phyloP scores from a whole-genome alignment of 371 early-diverging fungal species.

The Capillidium heterosporum region DNA sequence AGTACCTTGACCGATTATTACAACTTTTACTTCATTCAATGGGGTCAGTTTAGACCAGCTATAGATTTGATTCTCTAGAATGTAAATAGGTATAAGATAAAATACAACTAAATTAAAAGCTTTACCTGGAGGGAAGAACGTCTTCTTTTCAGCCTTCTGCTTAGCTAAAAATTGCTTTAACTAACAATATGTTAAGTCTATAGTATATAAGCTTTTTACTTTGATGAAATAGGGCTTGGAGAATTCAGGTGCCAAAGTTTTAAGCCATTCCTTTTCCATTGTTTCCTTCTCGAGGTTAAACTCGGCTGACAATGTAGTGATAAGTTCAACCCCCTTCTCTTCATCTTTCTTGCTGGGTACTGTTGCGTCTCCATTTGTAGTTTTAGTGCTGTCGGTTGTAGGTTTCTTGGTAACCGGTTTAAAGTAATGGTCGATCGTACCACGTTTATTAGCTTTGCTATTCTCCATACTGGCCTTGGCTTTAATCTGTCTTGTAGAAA shows the following conservation, averaged over 20 bases:
- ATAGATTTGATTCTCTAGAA: constrained; percentile 41
- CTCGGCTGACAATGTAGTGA: constrained; percentile 4
- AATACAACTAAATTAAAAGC: neutral
- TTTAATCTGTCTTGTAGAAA: too few species aligned
- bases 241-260: constrained; percentile 44
- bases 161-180: constrained; percentile 42
- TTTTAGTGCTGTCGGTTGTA: neutral
- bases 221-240: constrained; percentile 54
- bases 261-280: constrained; percentile 60
- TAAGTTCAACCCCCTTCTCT: too few species aligned
- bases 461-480: too few species aligned
- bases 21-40: constrained; percentile 46
- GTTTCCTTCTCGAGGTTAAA: constrained; percentile 49
- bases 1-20: constrained; percentile 77
- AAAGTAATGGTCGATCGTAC: too few species aligned
- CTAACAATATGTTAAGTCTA: constrained; percentile 13
- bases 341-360: too few species aligned
- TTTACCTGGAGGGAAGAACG: constrained; percentile 55
- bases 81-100: neutral
- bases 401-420: neutral
- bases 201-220: constrained; percentile 15
- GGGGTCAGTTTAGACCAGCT: constrained; percentile 59
- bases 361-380: too few species aligned
- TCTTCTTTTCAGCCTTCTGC: constrained; percentile 25
- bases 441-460: too few species aligned